Base-by-base conservation (phyloP, 2,329 filamentous ascomycete species). In the Macrophomina pseudophaseolina region DNA sequence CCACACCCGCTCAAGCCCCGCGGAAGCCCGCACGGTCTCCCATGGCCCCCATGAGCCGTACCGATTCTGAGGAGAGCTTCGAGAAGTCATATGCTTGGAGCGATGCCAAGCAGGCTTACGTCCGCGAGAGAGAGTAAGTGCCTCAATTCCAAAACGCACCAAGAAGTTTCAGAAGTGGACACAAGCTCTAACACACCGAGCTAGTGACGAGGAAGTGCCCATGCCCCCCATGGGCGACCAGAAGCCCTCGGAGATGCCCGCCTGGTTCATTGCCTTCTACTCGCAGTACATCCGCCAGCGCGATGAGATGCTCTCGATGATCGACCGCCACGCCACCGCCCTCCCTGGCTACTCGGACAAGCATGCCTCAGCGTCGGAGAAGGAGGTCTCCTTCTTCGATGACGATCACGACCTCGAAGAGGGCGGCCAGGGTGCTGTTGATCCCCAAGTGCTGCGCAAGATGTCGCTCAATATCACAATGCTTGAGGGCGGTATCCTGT, bases 401-500 rank as follows among this genome's bases (percentile, higher is more conserved):
- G 68, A 76, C 28, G 75, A 81, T 54, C 72, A 62, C 5, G 58
- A 62, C 4, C 1, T 49, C 58, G 58, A 62, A 30, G 58, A 62
- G 58, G 58, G 58, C 12, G 58, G 58, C 44, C 30, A 76, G 1
- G 71, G 70, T 18, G 69, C 69, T 3, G 76, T 80, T 1, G 79
- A 80, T 35, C 77, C 79, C 16, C 71, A 78, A 12, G 70, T 79
- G 4, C 70, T 78, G 5, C 75, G 75, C 73, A 79, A 78, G 71
- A 74, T 76, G 69, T 78, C 76, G 14, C 68, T 78, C 42, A 49
- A 62, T 44, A 62, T 62, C 58, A 62, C 58, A 4, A 83, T 93
- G 3, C 84, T 93, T 3, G 91, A 93, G 76, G 89, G 90, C 65
- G 91, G 91, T 68, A 93, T 93, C 69, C 82, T 93, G 8, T 93